Conservation (phyloP, 257 asterid genomes). For the Ligustrum vulgare region DNA sequence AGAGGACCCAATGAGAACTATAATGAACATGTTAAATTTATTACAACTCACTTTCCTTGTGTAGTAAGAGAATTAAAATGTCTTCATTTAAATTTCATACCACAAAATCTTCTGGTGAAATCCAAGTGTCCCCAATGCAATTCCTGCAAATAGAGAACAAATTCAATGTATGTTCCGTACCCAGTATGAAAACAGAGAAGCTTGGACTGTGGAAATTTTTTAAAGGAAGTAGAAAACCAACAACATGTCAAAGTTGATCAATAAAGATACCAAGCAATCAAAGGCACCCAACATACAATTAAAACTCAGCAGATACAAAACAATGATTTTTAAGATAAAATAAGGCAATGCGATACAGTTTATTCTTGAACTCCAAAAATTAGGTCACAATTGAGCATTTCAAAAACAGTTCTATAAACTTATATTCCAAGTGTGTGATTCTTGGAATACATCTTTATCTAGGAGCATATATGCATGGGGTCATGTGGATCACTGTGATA, state of each 20-base stretch:
- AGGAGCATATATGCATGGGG: too few relatives aligned
- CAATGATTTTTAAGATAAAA: not conserved
- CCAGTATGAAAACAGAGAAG: not conserved
- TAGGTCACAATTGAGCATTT: constrained; percentile 1
- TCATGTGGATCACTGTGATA: too few relatives aligned
- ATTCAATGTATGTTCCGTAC: not conserved
- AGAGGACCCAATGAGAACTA: constrained; percentile 8
- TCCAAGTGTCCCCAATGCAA: constrained; percentile 92
- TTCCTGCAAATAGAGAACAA: constrained; percentile 40
- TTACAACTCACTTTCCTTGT: constrained; percentile 19
- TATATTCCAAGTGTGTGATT: not conserved
- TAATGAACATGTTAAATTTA: not conserved
- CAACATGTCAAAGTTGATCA: too few relatives aligned
- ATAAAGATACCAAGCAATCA: constrained; percentile 7
- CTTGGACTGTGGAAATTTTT: constrained; percentile 6
- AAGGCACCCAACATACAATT: not conserved
- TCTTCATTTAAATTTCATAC: constrained; percentile 30
- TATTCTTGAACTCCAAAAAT: constrained; percentile 4
- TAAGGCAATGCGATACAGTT: not conserved
- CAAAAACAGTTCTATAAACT: not conserved
- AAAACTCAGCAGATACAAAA: constrained; percentile 2
- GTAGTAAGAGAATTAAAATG: constrained; percentile 8
- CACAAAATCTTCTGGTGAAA: constrained; percentile 94
- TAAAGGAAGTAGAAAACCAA: not conserved
- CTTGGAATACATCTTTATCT: constrained; percentile 9